Conservation (phyloP, 148 eudicot genomes). For the Arbutus unedo region DNA sequence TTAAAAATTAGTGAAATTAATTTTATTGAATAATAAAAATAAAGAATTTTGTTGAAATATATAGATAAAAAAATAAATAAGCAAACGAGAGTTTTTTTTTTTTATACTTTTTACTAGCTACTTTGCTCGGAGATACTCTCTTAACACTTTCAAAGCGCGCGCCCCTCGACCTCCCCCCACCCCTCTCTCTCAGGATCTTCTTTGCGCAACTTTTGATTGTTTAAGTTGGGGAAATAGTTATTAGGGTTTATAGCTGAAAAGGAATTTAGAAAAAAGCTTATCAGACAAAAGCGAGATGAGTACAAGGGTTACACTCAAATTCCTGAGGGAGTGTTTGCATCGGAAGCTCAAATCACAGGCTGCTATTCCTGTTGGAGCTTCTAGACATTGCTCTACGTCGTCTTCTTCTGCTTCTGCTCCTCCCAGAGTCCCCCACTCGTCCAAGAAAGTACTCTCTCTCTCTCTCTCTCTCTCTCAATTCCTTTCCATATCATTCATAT, state of each 20-base stretch:
- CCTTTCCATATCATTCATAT: background rate
- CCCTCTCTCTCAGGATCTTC: background rate
- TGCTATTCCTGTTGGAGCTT: background rate
- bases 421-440: conserved; percentile 28
- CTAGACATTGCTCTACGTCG: conserved; percentile 20
- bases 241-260: conserved; percentile 2
- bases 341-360: conserved; percentile 10
- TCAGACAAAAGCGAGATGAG: conserved; percentile 19
- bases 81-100: too few relatives aligned
- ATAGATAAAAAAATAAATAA: too few relatives aligned
- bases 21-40: too few relatives aligned
- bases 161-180: too few relatives aligned
- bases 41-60: too few relatives aligned
- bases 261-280: background rate
- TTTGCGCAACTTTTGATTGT: background rate
- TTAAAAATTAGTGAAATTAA: too few relatives aligned
- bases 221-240: background rate
- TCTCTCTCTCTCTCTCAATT: background rate
- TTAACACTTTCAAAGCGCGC: too few relatives aligned
- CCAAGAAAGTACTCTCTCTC: conserved; percentile 23
- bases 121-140: too few relatives aligned
- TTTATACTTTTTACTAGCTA: too few relatives aligned
- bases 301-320: conserved; percentile 28
- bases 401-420: conserved; percentile 25
- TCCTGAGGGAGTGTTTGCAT: conserved; percentile 21